These are phyloP conservation scores for Candida insectorum DNA, from an alignment of 805 yeast genomes.

Conservation along the genomic window DNA sequence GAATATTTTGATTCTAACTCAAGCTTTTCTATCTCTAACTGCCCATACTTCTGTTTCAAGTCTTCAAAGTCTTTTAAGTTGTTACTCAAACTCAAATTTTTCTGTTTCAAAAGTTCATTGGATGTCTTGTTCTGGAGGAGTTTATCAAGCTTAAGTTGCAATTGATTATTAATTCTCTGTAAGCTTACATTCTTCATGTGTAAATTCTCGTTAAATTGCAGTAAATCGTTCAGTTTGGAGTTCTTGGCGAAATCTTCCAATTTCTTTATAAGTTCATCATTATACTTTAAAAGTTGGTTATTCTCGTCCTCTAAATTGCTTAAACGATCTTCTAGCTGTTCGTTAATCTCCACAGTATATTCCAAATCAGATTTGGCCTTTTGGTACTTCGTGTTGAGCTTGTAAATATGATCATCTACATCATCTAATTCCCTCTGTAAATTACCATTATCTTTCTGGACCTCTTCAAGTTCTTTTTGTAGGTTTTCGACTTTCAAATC, in stretches of 20 bases:
- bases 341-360: slow-evolving; percentile 29
- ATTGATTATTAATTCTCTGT: slow-evolving; percentile 50
- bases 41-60: slow-evolving; percentile 43
- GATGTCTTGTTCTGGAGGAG: slow-evolving; percentile 46
- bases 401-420: slow-evolving; percentile 8
- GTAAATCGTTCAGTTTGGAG: slow-evolving; percentile 7
- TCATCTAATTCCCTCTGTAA: slow-evolving; percentile 10
- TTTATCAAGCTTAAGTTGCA: slow-evolving; percentile 51
- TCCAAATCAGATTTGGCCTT: slow-evolving; percentile 33
- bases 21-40: slow-evolving; percentile 48
- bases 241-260: slow-evolving; percentile 15
- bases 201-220: slow-evolving; percentile 16
- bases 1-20: slow-evolving; percentile 45
- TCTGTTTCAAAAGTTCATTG: slow-evolving; percentile 53
- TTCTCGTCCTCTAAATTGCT: slow-evolving; percentile 22
- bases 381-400: slow-evolving; percentile 23
- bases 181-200: slow-evolving; percentile 29
- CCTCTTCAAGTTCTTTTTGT: slow-evolving; percentile 15
- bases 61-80: slow-evolving; percentile 37
- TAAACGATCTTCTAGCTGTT: slow-evolving; percentile 38
- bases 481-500: slow-evolving; percentile 16
- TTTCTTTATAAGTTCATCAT: slow-evolving; percentile 26
- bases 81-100: slow-evolving; percentile 41
- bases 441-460: slow-evolving; percentile 16
- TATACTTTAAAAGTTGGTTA: slow-evolving; percentile 16